Evolutionary conservation across 164 flowering plant genomes (phyloP).

Genomic region (Berberis thunbergii): DNA sequence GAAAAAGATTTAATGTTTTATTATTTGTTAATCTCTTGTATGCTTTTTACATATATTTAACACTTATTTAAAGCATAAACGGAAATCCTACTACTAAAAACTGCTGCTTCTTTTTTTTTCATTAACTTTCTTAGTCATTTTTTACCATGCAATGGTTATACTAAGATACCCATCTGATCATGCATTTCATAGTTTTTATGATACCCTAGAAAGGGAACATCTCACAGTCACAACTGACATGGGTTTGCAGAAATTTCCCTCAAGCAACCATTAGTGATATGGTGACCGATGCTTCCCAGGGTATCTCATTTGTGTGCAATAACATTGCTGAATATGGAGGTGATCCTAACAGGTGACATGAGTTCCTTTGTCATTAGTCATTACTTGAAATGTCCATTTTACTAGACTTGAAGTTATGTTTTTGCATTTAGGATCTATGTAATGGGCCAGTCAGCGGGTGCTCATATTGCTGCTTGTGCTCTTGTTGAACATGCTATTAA

Average conservation of each 20-base stretch:
- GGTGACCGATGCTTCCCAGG: slow-evolving; percentile 81
- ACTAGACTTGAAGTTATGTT: neutral
- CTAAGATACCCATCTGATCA: too few species aligned
- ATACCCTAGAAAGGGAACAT: neutral
- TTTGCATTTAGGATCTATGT: slow-evolving; percentile 55
- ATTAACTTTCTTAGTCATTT: too few species aligned
- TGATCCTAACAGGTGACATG: slow-evolving; percentile 70
- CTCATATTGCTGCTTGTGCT: slow-evolving; percentile 91
- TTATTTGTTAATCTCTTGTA: too few species aligned
- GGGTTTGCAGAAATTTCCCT: slow-evolving; percentile 77
- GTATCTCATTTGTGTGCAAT: slow-evolving; percentile 79
- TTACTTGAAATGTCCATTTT: too few species aligned
- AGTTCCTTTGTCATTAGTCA: neutral
- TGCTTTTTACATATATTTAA: too few species aligned
- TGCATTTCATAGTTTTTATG: too few species aligned
- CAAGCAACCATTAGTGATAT: slow-evolving; percentile 93
- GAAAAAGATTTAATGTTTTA: too few species aligned
- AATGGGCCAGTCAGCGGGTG: slow-evolving; percentile 99
- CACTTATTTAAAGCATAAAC: too few species aligned
- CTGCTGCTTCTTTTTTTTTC: too few species aligned
- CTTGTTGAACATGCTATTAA: slow-evolving; percentile 75
- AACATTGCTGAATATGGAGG: slow-evolving; percentile 89
- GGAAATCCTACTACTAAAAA: too few species aligned
- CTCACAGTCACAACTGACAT: slow-evolving; percentile 10
- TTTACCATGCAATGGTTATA: too few species aligned